A percentile compares a stretch with the other conserved stretches of the same genome.
These are phyloP conservation scores for Colletotrichum navitas DNA, from an alignment of 2,329 filamentous ascomycete genomes.

Conservation along the genomic window DNA sequence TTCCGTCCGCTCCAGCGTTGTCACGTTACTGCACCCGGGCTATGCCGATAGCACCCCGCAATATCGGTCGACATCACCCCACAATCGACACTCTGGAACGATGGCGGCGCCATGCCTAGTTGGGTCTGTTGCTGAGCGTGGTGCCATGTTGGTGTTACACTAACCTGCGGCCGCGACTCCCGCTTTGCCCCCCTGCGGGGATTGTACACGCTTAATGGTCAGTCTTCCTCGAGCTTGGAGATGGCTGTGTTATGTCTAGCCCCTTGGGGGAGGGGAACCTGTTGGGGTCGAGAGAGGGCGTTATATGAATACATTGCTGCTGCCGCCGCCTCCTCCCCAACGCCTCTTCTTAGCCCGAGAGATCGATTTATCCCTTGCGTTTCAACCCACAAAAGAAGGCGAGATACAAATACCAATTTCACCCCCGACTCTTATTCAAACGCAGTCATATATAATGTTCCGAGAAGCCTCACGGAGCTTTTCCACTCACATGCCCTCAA, in stretches of 20 bases:
- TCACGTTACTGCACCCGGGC: conserved; percentile 40
- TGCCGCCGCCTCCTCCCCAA: conserved; percentile 26
- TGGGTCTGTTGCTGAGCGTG: conserved; percentile 35
- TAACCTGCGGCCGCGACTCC: conserved; percentile 33
- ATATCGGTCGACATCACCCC: conserved; percentile 42
- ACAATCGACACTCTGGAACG: conserved; percentile 41
- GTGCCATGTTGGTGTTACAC: conserved; percentile 40
- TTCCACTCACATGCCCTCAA: conserved; percentile 52
- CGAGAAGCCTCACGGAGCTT: conserved; percentile 46
- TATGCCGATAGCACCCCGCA: conserved; percentile 40
- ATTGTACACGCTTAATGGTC: conserved; percentile 13
- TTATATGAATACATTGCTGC: conserved; percentile 38
- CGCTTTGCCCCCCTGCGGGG: conserved; percentile 38
- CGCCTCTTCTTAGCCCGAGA: conserved; percentile 23
- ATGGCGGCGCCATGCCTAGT: conserved; percentile 38
- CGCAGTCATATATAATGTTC: conserved; percentile 28
- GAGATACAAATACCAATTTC: conserved; percentile 23
- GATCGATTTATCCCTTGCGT: conserved; percentile 32
- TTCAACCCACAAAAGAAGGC: conserved; percentile 13
- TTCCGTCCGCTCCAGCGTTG: conserved; percentile 1
- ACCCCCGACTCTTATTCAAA: not conserved
- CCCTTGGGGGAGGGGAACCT: not conserved
- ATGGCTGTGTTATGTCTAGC: conserved; percentile 8
- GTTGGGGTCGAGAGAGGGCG: conserved; percentile 9
- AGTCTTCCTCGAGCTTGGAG: not conserved